Evolutionary conservation across 2,329 filamentous ascomycete genomes (phyloP).

Genomic region (Hymenoscyphus albidus): DNA sequence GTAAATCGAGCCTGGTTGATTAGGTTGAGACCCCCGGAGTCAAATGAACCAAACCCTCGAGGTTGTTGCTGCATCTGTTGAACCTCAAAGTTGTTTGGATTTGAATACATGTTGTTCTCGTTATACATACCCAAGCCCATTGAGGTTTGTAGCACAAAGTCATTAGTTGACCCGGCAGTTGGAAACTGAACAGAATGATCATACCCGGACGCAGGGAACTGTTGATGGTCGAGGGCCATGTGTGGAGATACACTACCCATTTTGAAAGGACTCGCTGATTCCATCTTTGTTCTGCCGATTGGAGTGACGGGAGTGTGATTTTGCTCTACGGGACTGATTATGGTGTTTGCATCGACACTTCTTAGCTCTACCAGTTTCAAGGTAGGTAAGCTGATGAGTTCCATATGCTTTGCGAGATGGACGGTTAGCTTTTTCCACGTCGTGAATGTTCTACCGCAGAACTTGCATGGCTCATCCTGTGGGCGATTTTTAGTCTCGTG

Average conservation of each 20-base stretch:
- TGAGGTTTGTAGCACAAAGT: slow-evolving; percentile 22
- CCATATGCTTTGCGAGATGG: slow-evolving; percentile 93
- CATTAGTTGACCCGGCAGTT: slow-evolving; percentile 15
- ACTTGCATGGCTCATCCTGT: slow-evolving; percentile 76
- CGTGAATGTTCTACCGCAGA: slow-evolving; percentile 75
- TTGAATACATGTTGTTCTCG: slow-evolving; percentile 22
- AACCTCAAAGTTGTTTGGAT: slow-evolving; percentile 18
- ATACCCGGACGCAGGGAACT: slow-evolving; percentile 23
- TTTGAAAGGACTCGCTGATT: slow-evolving; percentile 28
- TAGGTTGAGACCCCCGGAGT: slow-evolving; percentile 15
- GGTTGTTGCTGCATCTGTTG: slow-evolving; percentile 22
- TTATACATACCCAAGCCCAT: slow-evolving; percentile 21
- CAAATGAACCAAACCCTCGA: slow-evolving; percentile 22
- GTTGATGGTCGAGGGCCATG: slow-evolving; percentile 18
- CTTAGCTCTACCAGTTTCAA: slow-evolving; percentile 55
- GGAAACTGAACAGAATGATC: slow-evolving; percentile 23
- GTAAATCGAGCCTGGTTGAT: slow-evolving; percentile 22
- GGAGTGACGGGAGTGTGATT: slow-evolving; percentile 32
- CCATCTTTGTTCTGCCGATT: slow-evolving; percentile 25
- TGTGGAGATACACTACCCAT: slow-evolving; percentile 29
- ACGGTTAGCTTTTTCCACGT: slow-evolving; percentile 93
- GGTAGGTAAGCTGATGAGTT: slow-evolving; percentile 81
- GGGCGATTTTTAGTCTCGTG: slow-evolving; percentile 62
- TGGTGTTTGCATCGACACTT: slow-evolving; percentile 55
- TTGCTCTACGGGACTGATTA: slow-evolving; percentile 62